Percentiles rank a stretch among this genome's conserved stretches.
These are phyloP conservation scores for Rhynchosporium agropyri DNA, from an alignment of 2,329 filamentous ascomycete genomes.

Conservation along the genomic window DNA sequence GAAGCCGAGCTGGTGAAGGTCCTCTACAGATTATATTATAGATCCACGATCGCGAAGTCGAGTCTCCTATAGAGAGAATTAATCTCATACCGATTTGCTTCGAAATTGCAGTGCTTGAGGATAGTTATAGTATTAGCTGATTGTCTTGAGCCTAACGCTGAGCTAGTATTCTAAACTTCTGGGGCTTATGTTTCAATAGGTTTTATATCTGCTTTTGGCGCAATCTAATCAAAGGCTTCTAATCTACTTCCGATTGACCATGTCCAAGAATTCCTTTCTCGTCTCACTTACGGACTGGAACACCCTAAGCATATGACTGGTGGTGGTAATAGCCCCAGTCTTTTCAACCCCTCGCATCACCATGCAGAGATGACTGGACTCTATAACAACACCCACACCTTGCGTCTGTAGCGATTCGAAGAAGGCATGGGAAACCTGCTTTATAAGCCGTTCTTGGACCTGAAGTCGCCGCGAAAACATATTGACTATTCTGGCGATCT, in stretches of 20 bases:
- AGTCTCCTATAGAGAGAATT: background rate
- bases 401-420: conserved; percentile 87
- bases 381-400: conserved; percentile 93
- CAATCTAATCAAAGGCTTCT: conserved; percentile 1
- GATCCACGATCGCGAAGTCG: background rate
- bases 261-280: conserved; percentile 67
- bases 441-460: conserved; percentile 91
- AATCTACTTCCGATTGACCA: conserved; percentile 41
- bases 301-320: conserved; percentile 71
- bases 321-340: conserved; percentile 62
- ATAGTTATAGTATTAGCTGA: background rate
- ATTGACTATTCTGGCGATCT: conserved; percentile 89
- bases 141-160: background rate
- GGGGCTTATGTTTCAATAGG: background rate
- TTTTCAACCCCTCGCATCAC: conserved; percentile 76
- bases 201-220: background rate
- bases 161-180: background rate
- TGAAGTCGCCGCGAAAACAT: conserved; percentile 91
- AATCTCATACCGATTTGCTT: background rate
- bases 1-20: conserved; percentile 3
- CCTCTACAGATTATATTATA: conserved; percentile 3
- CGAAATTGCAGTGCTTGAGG: background rate
- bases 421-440: conserved; percentile 87
- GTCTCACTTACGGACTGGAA: conserved; percentile 69
- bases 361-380: conserved; percentile 88